Base-by-base conservation (phyloP, 2,329 filamentous ascomycete species). In the Coniochaeta hoffmannii region DNA sequence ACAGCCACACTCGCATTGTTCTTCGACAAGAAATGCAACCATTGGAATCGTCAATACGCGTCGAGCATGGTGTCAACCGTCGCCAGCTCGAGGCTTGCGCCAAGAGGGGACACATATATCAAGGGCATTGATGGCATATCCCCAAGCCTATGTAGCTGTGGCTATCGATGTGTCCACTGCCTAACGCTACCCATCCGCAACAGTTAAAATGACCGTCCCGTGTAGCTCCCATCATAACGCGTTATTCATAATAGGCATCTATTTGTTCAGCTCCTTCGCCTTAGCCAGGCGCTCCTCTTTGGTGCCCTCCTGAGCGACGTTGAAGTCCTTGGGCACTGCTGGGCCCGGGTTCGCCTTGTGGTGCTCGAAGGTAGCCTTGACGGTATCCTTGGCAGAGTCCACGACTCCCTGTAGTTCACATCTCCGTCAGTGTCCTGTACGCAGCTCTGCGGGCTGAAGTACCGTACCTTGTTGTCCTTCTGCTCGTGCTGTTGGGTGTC, bases 231-330 rank as follows among this genome's bases (percentile, higher is more conserved):
- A 19, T 35, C 35, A 26, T 36, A 34, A 53, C 30, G 32, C 50
- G 22, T 36, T 34, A 38, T 17, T 36, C 14, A 36, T 53, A 35
- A 31, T 22, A 51, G 19, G 30, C 30, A 57, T 56, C n/a, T 69
- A 72, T 66, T 87, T 83, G 75, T 89, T 89, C 69, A 90, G 63
- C 64, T 81, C 82, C 67, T 83, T 74, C 58, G 83, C 84, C 68
- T 82, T 85, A 12, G 79, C 83, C 64, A 78, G 74, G 54, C 86
- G 80, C 64, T 90, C 87, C 67, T 88, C 86, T 71, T 86, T 87
- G 57, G 79, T 82, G 15, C 82, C 83, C 71, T 86, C 81, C 67
- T 79, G 67, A 53, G 78, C 66, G 32, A 70, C 70, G 15, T 76
- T 76, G 71, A 83, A 77, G 58, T 78, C 73, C 59, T 81, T 69